Percentiles rank a stretch among this genome's conserved stretches.
These are phyloP conservation scores for Paramyrothecium roridum DNA, from an alignment of 2,329 filamentous ascomycete species.

Conservation along the genomic window DNA sequence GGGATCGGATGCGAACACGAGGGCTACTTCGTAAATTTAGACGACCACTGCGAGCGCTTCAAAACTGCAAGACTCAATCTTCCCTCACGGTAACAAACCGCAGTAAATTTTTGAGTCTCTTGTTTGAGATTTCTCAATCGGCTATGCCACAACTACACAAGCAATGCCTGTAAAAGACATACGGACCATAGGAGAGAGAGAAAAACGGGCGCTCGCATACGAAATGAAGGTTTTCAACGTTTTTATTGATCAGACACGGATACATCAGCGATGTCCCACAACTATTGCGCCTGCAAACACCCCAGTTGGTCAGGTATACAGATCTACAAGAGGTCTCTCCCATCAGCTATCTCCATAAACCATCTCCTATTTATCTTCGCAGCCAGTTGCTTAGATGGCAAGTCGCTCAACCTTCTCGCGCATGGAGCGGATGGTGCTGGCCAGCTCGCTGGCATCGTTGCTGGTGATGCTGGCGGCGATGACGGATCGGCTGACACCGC, in stretches of 20 bases:
- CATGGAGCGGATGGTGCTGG: slow-evolving; percentile 79
- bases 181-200: too few relatives aligned
- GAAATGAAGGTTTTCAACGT: neutral
- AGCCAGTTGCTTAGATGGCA: slow-evolving; percentile 67
- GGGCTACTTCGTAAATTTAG: too few relatives aligned
- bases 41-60: too few relatives aligned
- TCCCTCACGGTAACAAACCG: too few relatives aligned
- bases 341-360: slow-evolving; percentile 14
- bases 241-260: neutral
- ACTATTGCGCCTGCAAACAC: neutral
- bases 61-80: too few relatives aligned
- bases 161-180: too few relatives aligned
- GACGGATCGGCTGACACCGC: slow-evolving; percentile 83
- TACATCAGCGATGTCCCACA: neutral
- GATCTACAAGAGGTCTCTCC: too few relatives aligned
- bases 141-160: too few relatives aligned
- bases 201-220: neutral
- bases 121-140: too few relatives aligned
- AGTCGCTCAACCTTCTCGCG: slow-evolving; percentile 96
- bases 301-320: neutral
- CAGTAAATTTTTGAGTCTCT: too few relatives aligned
- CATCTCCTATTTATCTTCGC: neutral
- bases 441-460: slow-evolving; percentile 86
- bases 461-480: slow-evolving; percentile 87
- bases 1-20: too few relatives aligned